phyloP scores from a whole-genome alignment of 2,329 filamentous ascomycete species.

The Cadophora sp. region DNA sequence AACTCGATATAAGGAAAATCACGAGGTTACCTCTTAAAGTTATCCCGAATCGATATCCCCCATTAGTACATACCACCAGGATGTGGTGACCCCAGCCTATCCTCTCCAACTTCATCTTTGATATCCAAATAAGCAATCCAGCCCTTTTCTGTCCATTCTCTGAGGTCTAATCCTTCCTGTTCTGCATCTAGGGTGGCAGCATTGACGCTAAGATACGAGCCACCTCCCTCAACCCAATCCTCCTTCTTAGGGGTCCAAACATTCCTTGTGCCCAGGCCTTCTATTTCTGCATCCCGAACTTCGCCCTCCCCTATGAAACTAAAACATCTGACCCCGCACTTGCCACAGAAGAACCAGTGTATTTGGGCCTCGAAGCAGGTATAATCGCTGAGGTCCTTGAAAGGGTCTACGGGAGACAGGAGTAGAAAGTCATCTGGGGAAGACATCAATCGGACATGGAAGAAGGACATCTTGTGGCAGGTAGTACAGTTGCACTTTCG shows the following conservation, averaged over 20 bases:
- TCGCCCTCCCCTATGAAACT: constrained; percentile 47
- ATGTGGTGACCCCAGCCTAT: constrained; percentile 34
- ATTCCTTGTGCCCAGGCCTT: constrained; percentile 24
- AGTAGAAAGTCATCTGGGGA: constrained; percentile 53
- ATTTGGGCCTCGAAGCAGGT: constrained; percentile 42
- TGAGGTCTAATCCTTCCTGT: constrained; percentile 48
- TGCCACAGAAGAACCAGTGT: constrained; percentile 55
- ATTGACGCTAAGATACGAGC: constrained; percentile 48
- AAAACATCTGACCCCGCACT: constrained; percentile 56
- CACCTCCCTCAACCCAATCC: constrained; percentile 38
- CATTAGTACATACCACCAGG: constrained; percentile 40
- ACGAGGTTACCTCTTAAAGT: too few species aligned
- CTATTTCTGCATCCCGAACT: constrained; percentile 27
- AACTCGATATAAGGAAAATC: too few species aligned
- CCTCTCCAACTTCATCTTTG: constrained; percentile 24
- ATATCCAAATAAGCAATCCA: constrained; percentile 42
- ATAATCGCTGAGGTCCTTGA: constrained; percentile 51
- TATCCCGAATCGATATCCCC: too few species aligned
- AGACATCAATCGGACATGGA: constrained; percentile 52
- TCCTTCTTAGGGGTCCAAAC: constrained; percentile 44
- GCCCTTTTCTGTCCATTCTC: constrained; percentile 47
- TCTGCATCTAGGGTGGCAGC: constrained; percentile 47
- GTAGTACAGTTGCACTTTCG: constrained; percentile 55
- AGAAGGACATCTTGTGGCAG: constrained; percentile 55
- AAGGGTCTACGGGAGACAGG: constrained; percentile 49